Percentiles rank a stretch among this genome's conserved stretches.
These are phyloP conservation scores for Phoma sp. DNA, from an alignment of 2,329 filamentous ascomycete genomes.

Conservation along the genomic window DNA sequence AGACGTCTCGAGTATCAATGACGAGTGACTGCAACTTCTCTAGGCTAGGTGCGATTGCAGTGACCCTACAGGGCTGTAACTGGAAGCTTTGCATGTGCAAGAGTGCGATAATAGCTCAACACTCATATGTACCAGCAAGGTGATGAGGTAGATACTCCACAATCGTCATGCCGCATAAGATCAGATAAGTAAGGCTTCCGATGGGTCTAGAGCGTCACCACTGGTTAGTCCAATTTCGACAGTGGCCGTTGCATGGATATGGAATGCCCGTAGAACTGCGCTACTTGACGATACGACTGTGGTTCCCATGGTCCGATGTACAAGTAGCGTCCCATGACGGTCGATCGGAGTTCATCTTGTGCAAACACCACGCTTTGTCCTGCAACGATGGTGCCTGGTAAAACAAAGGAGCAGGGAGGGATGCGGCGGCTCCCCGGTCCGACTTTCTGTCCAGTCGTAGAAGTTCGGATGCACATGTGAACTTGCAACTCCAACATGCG, in stretches of 20 bases:
- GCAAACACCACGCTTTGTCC: not conserved
- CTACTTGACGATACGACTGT: conserved; percentile 1
- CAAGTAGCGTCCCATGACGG: conserved; percentile 1
- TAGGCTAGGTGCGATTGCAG: not conserved
- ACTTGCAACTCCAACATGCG: conserved; percentile 15
- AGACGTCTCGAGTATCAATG: not conserved
- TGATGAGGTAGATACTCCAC: not conserved
- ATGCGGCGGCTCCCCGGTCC: conserved; percentile 11
- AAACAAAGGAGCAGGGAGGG: conserved; percentile 1
- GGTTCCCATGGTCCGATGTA: not conserved
- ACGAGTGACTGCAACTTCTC: not conserved
- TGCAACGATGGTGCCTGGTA: not conserved
- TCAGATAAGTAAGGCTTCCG: not conserved
- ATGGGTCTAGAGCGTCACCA: not conserved
- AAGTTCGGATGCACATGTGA: conserved; percentile 16
- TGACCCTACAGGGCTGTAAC: not conserved
- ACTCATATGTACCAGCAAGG: not conserved
- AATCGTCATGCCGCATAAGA: not conserved
- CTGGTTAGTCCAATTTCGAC: not conserved
- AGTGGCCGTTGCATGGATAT: conserved; percentile 5
- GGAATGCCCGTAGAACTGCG: conserved; percentile 11
- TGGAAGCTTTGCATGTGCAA: conserved; percentile 9
- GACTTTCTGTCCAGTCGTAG: conserved; percentile 21
- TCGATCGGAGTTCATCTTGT: not conserved
- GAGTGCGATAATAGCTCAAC: conserved; percentile 15